Base-by-base conservation (phyloP, 2,329 filamentous ascomycete genomes). In the Colletotrichum phormii region DNA sequence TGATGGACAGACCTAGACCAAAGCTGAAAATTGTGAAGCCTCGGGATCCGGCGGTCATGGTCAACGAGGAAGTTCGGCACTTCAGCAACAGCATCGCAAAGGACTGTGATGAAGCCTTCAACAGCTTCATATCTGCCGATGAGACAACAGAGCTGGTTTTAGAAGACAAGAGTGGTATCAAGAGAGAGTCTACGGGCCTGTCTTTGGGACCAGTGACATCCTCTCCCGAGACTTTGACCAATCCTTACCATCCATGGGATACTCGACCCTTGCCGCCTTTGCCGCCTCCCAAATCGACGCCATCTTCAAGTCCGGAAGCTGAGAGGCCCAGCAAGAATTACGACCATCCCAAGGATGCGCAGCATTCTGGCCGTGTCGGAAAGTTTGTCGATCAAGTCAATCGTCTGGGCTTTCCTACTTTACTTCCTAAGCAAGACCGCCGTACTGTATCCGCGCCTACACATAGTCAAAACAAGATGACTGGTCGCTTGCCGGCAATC, bases 101-200 rank as follows among this genome's bases (percentile, higher is more conserved):
- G 81, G 94, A 97, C 71, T 97, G 95, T 78, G 95, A 75, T 78
- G 94, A 97, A 78, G 95, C 95, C 1, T 98, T 98, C 84, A 95
- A 94, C 79, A 91, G 93, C 76, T 88, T 86, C 11, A 76, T 89
- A 12, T 82, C 88, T 15, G 79, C 81, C 22, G 82, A 83, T 18
- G 81, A 82, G 13, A 83, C 75, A 70, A 75, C 65, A 42, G 69
- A 75, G 33, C 31, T 70, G 0, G 78, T 80, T 33, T 75, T 82
- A 53, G 79, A 80, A 3, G 81, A 84, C 31, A 72, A 65, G 9
- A 78, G 82, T 18, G 77, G 76, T 55, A 78, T 75, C 51, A 76
- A 78, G 57, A 79, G 81, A 33, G 80, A 83, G 68, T 80, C 81
- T 3, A 86, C 82, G 4, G 84, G 85, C 0, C 84, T 87, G 71